phyloP scores from a whole-genome alignment of 1,284 basidiomycete genomes.

The Ceratobasidium sp. region DNA sequence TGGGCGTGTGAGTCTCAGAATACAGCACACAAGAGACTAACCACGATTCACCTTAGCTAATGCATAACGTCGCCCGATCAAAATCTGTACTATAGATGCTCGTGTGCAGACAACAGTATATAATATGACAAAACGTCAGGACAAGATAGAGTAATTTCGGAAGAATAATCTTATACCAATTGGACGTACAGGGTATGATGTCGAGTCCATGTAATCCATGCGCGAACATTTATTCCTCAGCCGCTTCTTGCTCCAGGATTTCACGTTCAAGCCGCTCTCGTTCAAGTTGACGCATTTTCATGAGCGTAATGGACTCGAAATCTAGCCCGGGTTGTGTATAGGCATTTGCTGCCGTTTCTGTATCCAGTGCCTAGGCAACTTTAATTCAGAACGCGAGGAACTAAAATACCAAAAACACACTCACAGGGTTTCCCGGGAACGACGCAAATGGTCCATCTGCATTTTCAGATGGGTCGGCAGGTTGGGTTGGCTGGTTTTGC shows the following conservation, averaged over 20 bases:
- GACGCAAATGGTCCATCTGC: conserved; percentile 50
- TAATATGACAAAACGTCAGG: too few species aligned
- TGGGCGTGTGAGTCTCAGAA: too few species aligned
- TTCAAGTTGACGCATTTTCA: conserved; percentile 81
- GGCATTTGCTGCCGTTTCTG: conserved; percentile 8
- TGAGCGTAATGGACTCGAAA: conserved; percentile 80
- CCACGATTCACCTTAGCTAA: too few species aligned
- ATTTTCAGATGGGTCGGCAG: conserved; percentile 1
- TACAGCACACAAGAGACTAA: too few species aligned
- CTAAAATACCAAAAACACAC: conserved; percentile 45
- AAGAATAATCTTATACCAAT: too few species aligned
- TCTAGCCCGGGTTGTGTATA: conserved; percentile 57
- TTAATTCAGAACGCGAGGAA: neutral
- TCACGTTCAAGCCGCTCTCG: conserved; percentile 76
- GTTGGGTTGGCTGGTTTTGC: conserved; percentile 11
- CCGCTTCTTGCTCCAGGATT: conserved; percentile 54
- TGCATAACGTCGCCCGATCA: too few species aligned
- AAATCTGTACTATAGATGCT: too few species aligned
- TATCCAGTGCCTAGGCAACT: conserved; percentile 22
- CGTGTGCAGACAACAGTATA: too few species aligned
- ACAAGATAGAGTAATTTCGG: neutral
- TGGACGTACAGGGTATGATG: too few species aligned
- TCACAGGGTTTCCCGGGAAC: conserved; percentile 65
- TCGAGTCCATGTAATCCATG: neutral
- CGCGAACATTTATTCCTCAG: conserved; percentile 37